Evolutionary conservation across 345 rosid genomes (phyloP).

Genomic region (Carallia brachiata): DNA sequence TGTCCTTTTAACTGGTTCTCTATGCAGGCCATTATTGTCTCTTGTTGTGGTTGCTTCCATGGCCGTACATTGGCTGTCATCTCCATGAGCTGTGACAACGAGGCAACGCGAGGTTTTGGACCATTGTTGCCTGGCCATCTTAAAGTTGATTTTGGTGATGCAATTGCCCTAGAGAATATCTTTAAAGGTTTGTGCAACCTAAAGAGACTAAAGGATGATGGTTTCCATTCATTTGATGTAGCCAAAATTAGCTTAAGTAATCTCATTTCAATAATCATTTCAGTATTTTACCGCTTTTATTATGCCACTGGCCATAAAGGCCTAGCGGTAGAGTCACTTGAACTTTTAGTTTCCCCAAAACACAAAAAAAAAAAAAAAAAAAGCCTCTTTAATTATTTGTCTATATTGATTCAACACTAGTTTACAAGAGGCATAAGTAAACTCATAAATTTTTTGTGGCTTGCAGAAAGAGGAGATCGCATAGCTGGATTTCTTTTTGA

Average conservation of each 20-base stretch:
- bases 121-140: slow-evolving; percentile 86
- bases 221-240: too few relatives aligned
- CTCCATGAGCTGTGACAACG: slow-evolving; percentile 99
- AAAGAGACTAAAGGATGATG: background rate
- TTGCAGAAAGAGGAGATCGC: slow-evolving; percentile 65
- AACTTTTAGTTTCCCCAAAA: too few relatives aligned
- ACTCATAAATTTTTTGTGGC: slow-evolving; percentile 16
- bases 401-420: background rate
- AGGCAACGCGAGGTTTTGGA: slow-evolving; percentile 91
- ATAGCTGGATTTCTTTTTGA: slow-evolving; percentile 95
- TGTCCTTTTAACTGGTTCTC: slow-evolving; percentile 6
- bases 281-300: background rate
- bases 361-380: too few relatives aligned
- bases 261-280: slow-evolving; percentile 9
- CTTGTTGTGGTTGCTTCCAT: slow-evolving; percentile 98
- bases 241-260: background rate
- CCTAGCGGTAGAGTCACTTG: too few relatives aligned
- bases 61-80: slow-evolving; percentile 92
- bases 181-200: slow-evolving; percentile 53
- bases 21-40: slow-evolving; percentile 80
- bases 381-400: background rate
- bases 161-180: slow-evolving; percentile 59
- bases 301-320: too few relatives aligned
- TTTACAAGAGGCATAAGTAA: background rate
- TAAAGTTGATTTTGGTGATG: slow-evolving; percentile 95